A percentile compares a stretch with the other conserved stretches of the same genome.
These are phyloP conservation scores for Trichoderma parareesei DNA, from an alignment of 495 filamentous ascomycete genomes.

Conservation along the genomic window DNA sequence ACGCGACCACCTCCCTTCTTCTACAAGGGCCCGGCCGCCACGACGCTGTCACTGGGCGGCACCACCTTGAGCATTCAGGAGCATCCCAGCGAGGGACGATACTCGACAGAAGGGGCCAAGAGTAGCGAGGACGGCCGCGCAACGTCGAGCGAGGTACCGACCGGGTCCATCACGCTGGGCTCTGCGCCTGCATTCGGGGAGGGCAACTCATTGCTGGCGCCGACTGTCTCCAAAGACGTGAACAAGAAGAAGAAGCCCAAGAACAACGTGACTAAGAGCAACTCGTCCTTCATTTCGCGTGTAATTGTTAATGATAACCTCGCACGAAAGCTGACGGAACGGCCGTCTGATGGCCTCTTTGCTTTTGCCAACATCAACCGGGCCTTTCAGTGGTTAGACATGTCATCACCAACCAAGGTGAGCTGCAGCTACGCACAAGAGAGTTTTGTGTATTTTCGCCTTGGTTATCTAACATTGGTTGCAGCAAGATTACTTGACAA, in stretches of 20 bases:
- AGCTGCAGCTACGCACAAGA: conserved; percentile 1
- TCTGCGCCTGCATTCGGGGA: conserved; percentile 73
- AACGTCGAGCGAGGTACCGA: conserved; percentile 30
- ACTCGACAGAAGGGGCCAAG: conserved; percentile 48
- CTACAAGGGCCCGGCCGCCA: conserved; percentile 33
- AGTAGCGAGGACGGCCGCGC: conserved; percentile 41
- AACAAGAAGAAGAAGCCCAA: conserved; percentile 84
- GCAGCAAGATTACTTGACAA: conserved; percentile 79
- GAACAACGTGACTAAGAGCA: conserved; percentile 95
- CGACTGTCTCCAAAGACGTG: conserved; percentile 59
- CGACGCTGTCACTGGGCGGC: conserved; percentile 27
- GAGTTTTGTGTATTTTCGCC: background rate
- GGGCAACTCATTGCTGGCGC: conserved; percentile 63
- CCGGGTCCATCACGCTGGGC: conserved; percentile 24
- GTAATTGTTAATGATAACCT: conserved; percentile 86
- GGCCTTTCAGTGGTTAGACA: conserved; percentile 67
- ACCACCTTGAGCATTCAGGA: conserved; percentile 49
- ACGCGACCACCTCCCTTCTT: conserved; percentile 50
- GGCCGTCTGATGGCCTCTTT: conserved; percentile 68
- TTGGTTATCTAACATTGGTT: background rate
- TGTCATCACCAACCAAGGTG: conserved; percentile 51
- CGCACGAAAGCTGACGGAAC: conserved; percentile 69
- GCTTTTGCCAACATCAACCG: conserved; percentile 93
- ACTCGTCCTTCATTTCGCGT: conserved; percentile 90
- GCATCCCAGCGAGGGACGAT: conserved; percentile 49